Base-by-base conservation (phyloP, 768 basidiomycete genomes). In the Floccularia luteovirens region DNA sequence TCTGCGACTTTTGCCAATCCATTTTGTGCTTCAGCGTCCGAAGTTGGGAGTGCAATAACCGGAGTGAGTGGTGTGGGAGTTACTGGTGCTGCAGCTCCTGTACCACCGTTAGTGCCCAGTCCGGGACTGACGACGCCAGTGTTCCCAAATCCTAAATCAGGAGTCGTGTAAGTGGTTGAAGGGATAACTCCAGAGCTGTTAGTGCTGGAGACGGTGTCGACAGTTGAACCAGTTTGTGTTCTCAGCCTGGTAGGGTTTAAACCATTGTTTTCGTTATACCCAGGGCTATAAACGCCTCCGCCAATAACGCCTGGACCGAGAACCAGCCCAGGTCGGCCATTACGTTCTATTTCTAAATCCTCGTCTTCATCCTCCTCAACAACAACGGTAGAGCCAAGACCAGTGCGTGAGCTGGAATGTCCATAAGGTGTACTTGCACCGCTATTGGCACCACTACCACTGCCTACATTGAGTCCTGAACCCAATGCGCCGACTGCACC, bases 1-100 rank as follows among this genome's bases (percentile, higher is more conserved):
- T 89, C 86, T 0, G 89, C 87, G 4, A 90, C 81, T 59, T 88
- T 89, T 23, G 77, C 81, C 34, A 90, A 59, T 12, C 89, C 89
- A 24, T 82, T 65, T 60, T 85, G 83, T 23, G 75, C 67, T 60
- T 90, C 88, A 12, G 70, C 65, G 45, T 89, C 86, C 2, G 70
- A 66, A 1, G 87, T 89, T 12, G 77, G 74, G 39, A 90, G 64
- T 20, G 86, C 78, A 10, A 75, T 72, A 6, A 88, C 79, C 1
- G 86, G 83, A 6, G 78, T 77, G 23, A 87, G 64, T 4, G 82
- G 67, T 14, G 74, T 71, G 0, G 75, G 72, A 22, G 77, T 71
- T 20, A 74, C 62, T 6, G 71, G 66, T 3, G 74, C 60, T 8
- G 62, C 55, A 1, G 58, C 51, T 27, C 57, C 39, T 36, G 58